These are phyloP conservation scores for Mycena belliarum DNA, from an alignment of 768 basidiomycete genomes.

Conservation along the genomic window DNA sequence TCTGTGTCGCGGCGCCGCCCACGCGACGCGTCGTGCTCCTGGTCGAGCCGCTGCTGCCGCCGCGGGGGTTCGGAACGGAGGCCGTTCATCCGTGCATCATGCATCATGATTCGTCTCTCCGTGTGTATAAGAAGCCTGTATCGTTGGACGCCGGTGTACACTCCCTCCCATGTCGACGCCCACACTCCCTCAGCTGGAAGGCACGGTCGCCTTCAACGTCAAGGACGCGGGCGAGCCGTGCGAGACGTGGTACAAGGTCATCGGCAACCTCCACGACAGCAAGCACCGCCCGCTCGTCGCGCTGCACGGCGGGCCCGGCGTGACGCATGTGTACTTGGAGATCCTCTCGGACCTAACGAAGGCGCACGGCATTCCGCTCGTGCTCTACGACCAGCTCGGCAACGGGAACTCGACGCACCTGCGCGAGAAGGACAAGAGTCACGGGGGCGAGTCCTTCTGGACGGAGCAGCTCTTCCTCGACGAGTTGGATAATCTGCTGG, in stretches of 20 bases:
- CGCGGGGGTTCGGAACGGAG: no score
- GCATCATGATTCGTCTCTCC: no score
- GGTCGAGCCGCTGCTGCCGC: no score
- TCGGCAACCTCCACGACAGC: constrained; percentile 45
- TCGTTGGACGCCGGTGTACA: not conserved
- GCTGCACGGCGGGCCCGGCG: constrained; percentile 58
- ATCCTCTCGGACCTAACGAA: constrained; percentile 39
- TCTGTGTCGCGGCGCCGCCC: no score
- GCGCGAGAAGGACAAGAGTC: constrained; percentile 50
- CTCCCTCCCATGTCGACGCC: not conserved
- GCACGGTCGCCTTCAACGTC: constrained; percentile 7
- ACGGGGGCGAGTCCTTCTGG: constrained; percentile 48
- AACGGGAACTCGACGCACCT: constrained; percentile 56
- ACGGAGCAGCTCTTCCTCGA: constrained; percentile 49
- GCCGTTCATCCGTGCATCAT: no score
- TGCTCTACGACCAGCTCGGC: constrained; percentile 61
- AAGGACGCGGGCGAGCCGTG: constrained; percentile 20
- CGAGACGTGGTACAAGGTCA: constrained; percentile 54
- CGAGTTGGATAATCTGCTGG: constrained; percentile 49
- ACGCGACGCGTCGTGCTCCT: no score
- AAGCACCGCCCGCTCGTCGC: constrained; percentile 44
- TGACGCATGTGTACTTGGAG: constrained; percentile 42
- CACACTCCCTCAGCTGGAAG: not conserved
- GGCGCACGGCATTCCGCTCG: constrained; percentile 41
- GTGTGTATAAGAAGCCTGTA: not conserved